Evolutionary conservation across 73 alveolate species (phyloP), one percentile per base, ranked within the genome.

Genomic region (Paramecium octaurelia): DNA sequence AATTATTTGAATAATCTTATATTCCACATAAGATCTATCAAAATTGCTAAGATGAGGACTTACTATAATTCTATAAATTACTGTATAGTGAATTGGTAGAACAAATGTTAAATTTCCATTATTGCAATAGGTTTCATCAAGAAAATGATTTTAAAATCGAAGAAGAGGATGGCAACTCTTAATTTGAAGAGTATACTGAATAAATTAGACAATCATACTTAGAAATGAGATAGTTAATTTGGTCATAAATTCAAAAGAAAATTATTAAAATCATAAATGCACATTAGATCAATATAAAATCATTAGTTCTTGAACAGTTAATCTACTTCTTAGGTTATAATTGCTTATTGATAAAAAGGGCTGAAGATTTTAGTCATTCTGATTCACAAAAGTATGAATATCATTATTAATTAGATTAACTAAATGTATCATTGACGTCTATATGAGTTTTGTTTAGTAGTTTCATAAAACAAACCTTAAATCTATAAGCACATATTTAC

Each of bases 361-460:
- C 91, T 42, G 91, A 80, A 80, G 91, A 80, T 48, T 80, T 80
- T 80, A 80, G 91, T 10, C 91, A 80, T 24, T 44, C 73, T 3
- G 91, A 80, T 27, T 42, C 76, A 8, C 8, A 40, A 80, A 2
- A 9, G 91, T 80, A 80, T n/a, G 6, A 3, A 36, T 44, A 23
- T 21, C 16, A 20, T 16, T 21, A n/a, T 11, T 24, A 24, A 20
- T 23, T 44, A 80, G 91, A 8, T 80, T 80, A 23, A 44, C 50
- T 12, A 23, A 46, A 23, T 44, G 57, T 8, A 44, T 80, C 6
- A 31, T 31, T 10, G 70, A 80, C 14, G 34, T 80, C 24, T 80
- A 80, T 80, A 44, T 80, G 77, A 27, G 34, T 2, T 80, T 38
- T 80, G 91, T 80, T 24, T 38, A 40, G 24, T 34, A 80, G 38